A percentile compares a stretch with the other conserved stretches of the same genome.
phyloP scores from a whole-genome alignment of 371 early-diverging fungal species.

The Blakeslea trispora region DNA sequence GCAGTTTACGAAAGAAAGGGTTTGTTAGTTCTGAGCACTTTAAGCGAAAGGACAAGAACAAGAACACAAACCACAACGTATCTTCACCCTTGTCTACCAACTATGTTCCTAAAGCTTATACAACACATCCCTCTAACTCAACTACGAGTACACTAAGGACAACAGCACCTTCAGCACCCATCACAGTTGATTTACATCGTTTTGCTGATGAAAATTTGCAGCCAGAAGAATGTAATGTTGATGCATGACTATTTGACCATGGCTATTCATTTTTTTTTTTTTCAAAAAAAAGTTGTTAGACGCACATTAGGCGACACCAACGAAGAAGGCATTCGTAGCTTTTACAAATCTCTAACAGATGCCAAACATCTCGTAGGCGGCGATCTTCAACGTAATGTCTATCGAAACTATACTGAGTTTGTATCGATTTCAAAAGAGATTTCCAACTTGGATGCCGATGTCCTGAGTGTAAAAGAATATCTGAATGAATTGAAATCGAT shows the following conservation, averaged over 20 bases:
- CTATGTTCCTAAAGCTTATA: conserved; percentile 3
- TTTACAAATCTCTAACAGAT: conserved; percentile 63
- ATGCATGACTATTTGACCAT: not conserved
- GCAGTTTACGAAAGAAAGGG: conserved; percentile 23
- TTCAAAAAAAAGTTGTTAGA: conserved; percentile 43
- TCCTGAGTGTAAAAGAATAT: conserved; percentile 67
- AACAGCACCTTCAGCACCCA: conserved; percentile 18
- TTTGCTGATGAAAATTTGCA: conserved; percentile 49
- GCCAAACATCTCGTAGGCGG: conserved; percentile 80
- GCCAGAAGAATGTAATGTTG: conserved; percentile 44
- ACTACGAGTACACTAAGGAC: not conserved
- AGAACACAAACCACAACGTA: not conserved
- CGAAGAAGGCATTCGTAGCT: conserved; percentile 66
- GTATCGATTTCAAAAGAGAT: conserved; percentile 95
- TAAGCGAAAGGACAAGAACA: conserved; percentile 20
- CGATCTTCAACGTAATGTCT: conserved; percentile 88
- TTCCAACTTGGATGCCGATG: conserved; percentile 75
- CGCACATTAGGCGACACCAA: conserved; percentile 56
- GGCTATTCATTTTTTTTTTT: not conserved
- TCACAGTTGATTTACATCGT: conserved; percentile 46
- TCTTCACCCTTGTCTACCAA: conserved; percentile 4
- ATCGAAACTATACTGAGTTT: conserved; percentile 92
- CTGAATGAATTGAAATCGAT: conserved; percentile 70
- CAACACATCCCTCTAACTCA: not conserved
- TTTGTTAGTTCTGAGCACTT: conserved; percentile 22